A percentile compares a stretch with the other conserved stretches of the same genome.
phyloP scores from a whole-genome alignment of 1,284 basidiomycete species.

The Moniliophthora roreri region DNA sequence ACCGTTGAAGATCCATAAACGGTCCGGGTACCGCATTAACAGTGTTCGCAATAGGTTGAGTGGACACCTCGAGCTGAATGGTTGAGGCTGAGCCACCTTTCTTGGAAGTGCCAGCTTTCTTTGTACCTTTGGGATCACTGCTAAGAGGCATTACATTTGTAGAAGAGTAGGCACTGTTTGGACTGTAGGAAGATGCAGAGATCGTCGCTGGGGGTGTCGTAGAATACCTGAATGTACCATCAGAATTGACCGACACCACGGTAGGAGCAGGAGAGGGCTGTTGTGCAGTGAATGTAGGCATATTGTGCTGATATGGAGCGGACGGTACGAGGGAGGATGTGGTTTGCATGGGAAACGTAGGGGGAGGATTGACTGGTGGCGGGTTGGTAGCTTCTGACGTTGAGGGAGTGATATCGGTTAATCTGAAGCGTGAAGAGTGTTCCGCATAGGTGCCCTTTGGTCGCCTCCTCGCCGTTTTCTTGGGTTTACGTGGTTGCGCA shows the following conservation, averaged over 20 bases:
- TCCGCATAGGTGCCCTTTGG: constrained; percentile 11
- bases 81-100: no score
- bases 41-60: not conserved
- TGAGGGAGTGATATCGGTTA: not conserved
- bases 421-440: constrained; percentile 11
- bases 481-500: constrained; percentile 23
- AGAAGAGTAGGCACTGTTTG: no score
- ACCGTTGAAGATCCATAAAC: not conserved
- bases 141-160: no score
- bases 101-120: no score
- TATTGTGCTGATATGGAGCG: not conserved
- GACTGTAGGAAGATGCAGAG: no score
- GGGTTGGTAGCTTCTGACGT: not conserved
- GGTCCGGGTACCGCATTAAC: not conserved
- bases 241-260: not conserved
- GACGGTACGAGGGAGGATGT: not conserved
- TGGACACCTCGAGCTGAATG: not conserved
- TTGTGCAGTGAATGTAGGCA: not conserved
- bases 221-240: not conserved
- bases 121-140: no score
- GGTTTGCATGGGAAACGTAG: not conserved
- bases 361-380: not conserved
- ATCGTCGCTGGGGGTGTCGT: not conserved
- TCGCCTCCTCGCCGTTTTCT: constrained; percentile 25
- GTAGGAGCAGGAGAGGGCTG: constrained; percentile 1